phyloP scores from a whole-genome alignment of 1,284 basidiomycete genomes.

The Stygiomarasmius scandens region DNA sequence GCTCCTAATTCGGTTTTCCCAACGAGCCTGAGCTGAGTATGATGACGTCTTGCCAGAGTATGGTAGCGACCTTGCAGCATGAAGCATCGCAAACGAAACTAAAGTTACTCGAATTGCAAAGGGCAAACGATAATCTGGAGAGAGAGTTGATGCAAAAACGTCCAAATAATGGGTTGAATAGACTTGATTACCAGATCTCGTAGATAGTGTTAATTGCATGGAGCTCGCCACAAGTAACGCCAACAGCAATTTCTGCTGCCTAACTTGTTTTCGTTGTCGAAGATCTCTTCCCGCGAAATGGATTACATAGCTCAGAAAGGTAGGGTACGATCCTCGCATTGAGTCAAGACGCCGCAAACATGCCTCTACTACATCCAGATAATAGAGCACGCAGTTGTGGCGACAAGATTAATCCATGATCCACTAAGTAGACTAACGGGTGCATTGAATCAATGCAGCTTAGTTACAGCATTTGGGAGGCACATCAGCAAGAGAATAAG shows the following conservation, averaged over 20 bases:
- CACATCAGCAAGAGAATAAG: not conserved
- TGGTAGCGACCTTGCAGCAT: constrained; percentile 70
- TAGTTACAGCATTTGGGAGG: not conserved
- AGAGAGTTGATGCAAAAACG: constrained; percentile 8
- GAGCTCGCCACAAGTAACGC: no score
- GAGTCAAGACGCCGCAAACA: not conserved
- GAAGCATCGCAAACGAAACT: constrained; percentile 59
- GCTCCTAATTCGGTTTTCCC: not conserved
- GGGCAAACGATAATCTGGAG: constrained; percentile 43
- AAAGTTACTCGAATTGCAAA: constrained; percentile 66
- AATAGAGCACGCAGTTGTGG: not conserved
- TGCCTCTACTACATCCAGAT: not conserved
- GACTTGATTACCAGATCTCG: not conserved
- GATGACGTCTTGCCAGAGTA: constrained; percentile 47
- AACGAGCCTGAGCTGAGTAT: not conserved
- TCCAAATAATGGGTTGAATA: not conserved
- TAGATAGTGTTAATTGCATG: no score
- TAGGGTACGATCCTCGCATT: not conserved
- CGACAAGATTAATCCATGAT: not conserved
- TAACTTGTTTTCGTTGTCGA: not conserved
- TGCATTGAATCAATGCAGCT: not conserved
- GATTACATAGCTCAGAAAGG: not conserved
- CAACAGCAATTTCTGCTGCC: not conserved
- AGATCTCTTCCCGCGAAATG: not conserved
- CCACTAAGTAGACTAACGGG: not conserved